Percentiles rank a stretch among this genome's conserved stretches.
These are phyloP conservation scores for Nannochloris sp. DNA, from an alignment of 139 green algal species.

Conservation along the genomic window DNA sequence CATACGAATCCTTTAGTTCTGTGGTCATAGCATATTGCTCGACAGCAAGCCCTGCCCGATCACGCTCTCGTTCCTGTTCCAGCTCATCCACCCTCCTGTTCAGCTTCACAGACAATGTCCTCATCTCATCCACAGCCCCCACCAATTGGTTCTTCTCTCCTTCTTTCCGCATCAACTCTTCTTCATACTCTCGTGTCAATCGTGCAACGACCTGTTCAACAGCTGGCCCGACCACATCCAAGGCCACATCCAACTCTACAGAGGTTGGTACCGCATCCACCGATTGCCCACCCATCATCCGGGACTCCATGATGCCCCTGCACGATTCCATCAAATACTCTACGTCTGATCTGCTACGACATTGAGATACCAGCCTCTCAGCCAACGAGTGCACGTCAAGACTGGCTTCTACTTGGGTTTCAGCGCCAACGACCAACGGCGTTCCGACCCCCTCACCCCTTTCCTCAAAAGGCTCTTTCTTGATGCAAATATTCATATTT, in stretches of 20 bases:
- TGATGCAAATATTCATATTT: no score
- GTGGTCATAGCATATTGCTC: neutral
- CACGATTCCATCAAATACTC: no score
- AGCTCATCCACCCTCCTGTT: slow-evolving; percentile 12
- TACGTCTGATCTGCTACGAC: no score
- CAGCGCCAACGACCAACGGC: no score
- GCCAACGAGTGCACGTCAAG: no score
- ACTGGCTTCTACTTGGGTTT: no score
- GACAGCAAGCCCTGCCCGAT: neutral
- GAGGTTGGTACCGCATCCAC: no score
- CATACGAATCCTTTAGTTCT: neutral
- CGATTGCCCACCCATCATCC: no score
- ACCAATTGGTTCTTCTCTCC: slow-evolving; percentile 46
- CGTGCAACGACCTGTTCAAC: slow-evolving; percentile 60
- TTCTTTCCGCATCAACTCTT: slow-evolving; percentile 67
- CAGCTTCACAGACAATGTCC: neutral
- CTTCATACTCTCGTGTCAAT: slow-evolving; percentile 76
- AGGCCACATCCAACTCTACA: slow-evolving; percentile 26
- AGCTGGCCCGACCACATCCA: slow-evolving; percentile 62
- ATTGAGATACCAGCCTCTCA: no score
- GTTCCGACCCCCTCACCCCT: no score
- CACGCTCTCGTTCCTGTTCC: slow-evolving; percentile 18
- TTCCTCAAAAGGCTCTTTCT: no score
- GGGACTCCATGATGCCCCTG: no score
- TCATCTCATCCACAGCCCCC: slow-evolving; percentile 20